Conservation (phyloP, 1,139 yeast genomes). For the Taphrina sp. region DNA sequence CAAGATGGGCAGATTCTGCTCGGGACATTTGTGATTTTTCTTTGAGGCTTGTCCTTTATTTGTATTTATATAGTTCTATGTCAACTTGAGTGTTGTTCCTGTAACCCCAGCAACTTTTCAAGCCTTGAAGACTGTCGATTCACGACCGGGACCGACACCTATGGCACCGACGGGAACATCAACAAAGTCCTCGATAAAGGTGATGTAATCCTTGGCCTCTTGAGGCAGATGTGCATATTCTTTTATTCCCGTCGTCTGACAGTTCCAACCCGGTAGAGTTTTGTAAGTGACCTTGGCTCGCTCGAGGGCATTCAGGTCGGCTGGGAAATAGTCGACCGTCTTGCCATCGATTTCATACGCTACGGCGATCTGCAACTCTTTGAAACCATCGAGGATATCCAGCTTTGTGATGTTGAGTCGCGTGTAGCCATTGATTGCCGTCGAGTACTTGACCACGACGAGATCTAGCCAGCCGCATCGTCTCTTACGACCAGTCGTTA, state of each 20-base stretch:
- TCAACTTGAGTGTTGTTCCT: no score
- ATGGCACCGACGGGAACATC: constrained; percentile 91
- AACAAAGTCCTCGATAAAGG: constrained; percentile 78
- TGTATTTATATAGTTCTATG: no score
- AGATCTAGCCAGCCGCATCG: constrained; percentile 99
- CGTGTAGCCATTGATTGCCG: constrained; percentile 90
- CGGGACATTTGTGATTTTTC: no score
- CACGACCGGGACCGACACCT: constrained; percentile 98
- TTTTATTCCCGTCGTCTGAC: constrained; percentile 71
- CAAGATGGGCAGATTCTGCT: no score
- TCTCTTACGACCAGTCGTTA: constrained; percentile 98
- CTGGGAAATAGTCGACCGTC: constrained; percentile 75
- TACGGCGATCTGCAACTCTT: constrained; percentile 82
- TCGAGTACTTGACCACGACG: constrained; percentile 88
- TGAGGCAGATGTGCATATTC: constrained; percentile 77
- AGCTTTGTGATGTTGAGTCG: constrained; percentile 89
- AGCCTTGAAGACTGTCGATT: constrained; percentile 38
- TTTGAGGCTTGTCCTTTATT: no score
- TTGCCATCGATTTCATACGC: constrained; percentile 77
- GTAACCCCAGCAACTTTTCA: not conserved
- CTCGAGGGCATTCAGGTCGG: constrained; percentile 74
- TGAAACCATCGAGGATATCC: constrained; percentile 86
- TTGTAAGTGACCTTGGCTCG: constrained; percentile 86
- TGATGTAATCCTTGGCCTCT: constrained; percentile 79
- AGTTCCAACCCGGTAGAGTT: constrained; percentile 92